A percentile compares a stretch with the other conserved stretches of the same genome.
These are phyloP conservation scores for Tephrocybe sp. DNA, from an alignment of 768 basidiomycete species.

Conservation along the genomic window DNA sequence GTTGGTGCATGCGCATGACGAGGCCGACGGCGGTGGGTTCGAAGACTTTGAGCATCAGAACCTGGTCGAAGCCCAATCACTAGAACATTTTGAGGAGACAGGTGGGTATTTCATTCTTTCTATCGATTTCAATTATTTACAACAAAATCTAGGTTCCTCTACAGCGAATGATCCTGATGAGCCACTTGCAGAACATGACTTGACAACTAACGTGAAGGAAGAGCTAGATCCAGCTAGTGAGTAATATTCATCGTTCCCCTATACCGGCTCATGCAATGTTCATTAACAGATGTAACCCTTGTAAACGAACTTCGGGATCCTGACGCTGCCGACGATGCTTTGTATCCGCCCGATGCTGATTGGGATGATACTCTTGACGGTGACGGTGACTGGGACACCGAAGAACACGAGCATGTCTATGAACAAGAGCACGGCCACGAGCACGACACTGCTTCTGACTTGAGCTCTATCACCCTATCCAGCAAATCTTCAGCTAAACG, in stretches of 20 bases:
- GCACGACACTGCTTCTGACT: constrained; percentile 46
- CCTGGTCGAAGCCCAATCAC: background rate
- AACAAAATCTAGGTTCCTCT: background rate
- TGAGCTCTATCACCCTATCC: constrained; percentile 57
- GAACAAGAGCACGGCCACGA: constrained; percentile 22
- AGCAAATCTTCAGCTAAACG: constrained; percentile 59
- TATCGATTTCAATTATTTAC: background rate
- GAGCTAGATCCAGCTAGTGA: constrained; percentile 9
- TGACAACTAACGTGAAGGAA: constrained; percentile 1
- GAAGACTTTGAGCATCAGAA: background rate
- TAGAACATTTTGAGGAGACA: constrained; percentile 1
- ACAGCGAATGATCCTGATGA: background rate
- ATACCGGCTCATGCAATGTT: too few species aligned
- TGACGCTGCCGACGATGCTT: constrained; percentile 7
- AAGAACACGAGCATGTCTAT: background rate
- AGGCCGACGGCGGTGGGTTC: background rate
- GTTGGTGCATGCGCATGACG: background rate
- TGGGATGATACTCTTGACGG: constrained; percentile 41
- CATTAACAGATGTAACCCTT: constrained; percentile 7
- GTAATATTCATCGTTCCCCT: background rate
- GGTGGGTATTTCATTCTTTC: background rate
- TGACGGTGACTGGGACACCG: constrained; percentile 51
- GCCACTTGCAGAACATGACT: background rate
- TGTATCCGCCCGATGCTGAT: constrained; percentile 6
- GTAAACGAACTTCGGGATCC: constrained; percentile 9